These are phyloP conservation scores for Colletotrichum australisinense DNA, from an alignment of 2,329 filamentous ascomycete species.

Conservation along the genomic window DNA sequence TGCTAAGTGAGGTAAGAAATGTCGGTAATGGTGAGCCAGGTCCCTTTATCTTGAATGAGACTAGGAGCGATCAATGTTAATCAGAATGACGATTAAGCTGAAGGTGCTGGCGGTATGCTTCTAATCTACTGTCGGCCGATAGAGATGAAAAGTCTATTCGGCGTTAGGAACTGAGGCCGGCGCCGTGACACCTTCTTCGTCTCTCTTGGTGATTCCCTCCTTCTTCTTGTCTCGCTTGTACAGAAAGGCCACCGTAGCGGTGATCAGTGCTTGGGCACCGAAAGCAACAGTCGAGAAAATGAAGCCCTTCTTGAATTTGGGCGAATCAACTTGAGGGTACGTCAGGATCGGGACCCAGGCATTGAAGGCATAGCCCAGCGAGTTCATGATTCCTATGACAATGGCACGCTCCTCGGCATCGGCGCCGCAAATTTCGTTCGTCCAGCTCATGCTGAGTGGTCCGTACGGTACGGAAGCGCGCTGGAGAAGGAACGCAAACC, in stretches of 20 bases:
- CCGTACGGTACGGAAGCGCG: slow-evolving; percentile 30
- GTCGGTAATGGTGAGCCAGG: too few species aligned
- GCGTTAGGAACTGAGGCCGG: neutral
- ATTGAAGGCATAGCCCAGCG: slow-evolving; percentile 56
- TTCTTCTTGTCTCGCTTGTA: slow-evolving; percentile 23
- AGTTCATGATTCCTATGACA: slow-evolving; percentile 34
- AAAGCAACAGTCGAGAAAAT: slow-evolving; percentile 42
- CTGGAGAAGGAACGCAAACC: slow-evolving; percentile 61
- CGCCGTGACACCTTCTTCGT: slow-evolving; percentile 6
- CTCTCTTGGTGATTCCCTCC: neutral
- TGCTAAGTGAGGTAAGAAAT: too few species aligned
- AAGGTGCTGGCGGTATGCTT: too few species aligned
- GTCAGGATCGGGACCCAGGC: slow-evolving; percentile 66
- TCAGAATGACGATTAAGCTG: too few species aligned
- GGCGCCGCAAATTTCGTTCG: slow-evolving; percentile 31
- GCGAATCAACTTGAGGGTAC: slow-evolving; percentile 58
- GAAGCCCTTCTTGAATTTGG: slow-evolving; percentile 55
- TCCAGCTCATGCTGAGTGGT: slow-evolving; percentile 29
- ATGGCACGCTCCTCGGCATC: slow-evolving; percentile 31
- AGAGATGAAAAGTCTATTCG: neutral
- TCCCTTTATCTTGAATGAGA: too few species aligned
- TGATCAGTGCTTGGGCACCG: slow-evolving; percentile 18
- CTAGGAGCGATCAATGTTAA: too few species aligned
- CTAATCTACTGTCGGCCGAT: too few species aligned
- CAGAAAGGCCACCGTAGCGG: slow-evolving; percentile 12